A percentile compares a stretch with the other conserved stretches of the same genome.
These are phyloP conservation scores for Lentinula sp. DNA, from an alignment of 768 basidiomycete genomes.

Conservation along the genomic window DNA sequence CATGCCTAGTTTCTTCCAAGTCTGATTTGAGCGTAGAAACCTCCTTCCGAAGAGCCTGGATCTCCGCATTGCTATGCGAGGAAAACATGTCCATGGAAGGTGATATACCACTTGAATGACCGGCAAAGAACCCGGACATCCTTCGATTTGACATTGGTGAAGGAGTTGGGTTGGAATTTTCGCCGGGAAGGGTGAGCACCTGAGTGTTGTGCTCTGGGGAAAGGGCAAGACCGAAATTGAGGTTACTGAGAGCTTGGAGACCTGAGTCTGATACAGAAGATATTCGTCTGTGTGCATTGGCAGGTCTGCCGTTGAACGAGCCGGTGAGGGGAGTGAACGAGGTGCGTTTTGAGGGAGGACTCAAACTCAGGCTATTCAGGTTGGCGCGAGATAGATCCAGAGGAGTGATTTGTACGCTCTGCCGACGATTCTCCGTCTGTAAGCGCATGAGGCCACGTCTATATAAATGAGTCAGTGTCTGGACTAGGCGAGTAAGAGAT, in stretches of 20 bases:
- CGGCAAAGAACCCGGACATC: conserved; percentile 45
- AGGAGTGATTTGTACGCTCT: conserved; percentile 38
- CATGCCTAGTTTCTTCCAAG: conserved; percentile 57
- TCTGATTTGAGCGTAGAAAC: conserved; percentile 48
- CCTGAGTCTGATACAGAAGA: conserved; percentile 69
- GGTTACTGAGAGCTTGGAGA: conserved; percentile 17
- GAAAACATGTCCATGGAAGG: conserved; percentile 32
- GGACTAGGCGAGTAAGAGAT: conserved; percentile 8
- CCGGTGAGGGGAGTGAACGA: conserved; percentile 74
- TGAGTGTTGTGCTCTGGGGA: conserved; percentile 24
- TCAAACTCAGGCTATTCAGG: conserved; percentile 26
- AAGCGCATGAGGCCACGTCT: conserved; percentile 85
- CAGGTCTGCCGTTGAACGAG: conserved; percentile 32
- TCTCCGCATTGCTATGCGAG: conserved; percentile 40
- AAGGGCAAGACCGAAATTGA: conserved; percentile 16
- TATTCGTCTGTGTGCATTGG: conserved; percentile 57
- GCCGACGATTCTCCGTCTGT: conserved; percentile 69
- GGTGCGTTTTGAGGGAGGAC: conserved; percentile 59
- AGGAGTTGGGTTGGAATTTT: conserved; percentile 12
- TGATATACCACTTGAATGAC: conserved; percentile 28
- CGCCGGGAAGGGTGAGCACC: conserved; percentile 28
- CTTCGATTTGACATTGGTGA: conserved; percentile 26
- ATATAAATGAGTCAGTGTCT: background rate
- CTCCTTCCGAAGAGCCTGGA: conserved; percentile 58
- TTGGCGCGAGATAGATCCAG: conserved; percentile 53